Evolutionary conservation across 2,329 filamentous ascomycete genomes (phyloP).

Genomic region (Colletotrichum liriopes): DNA sequence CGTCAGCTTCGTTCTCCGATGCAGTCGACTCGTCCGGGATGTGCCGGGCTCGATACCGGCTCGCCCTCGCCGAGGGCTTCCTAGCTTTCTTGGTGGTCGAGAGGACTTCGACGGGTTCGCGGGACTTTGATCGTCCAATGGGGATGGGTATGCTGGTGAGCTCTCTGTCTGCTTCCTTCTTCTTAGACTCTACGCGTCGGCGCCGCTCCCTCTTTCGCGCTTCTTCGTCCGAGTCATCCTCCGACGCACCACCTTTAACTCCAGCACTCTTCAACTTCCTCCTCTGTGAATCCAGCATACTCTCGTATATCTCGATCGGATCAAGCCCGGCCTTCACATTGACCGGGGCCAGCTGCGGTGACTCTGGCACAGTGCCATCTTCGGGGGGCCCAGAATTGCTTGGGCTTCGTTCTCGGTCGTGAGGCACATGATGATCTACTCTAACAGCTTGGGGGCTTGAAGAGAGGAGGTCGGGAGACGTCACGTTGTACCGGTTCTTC

Average conservation of each 20-base stretch:
- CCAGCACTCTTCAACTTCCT: slow-evolving; percentile 51
- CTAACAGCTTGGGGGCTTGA: slow-evolving; percentile 58
- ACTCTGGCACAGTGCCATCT: slow-evolving; percentile 55
- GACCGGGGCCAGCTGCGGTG: slow-evolving; percentile 45
- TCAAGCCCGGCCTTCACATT: slow-evolving; percentile 37
- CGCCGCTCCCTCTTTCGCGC: slow-evolving; percentile 53
- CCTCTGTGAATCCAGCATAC: slow-evolving; percentile 63
- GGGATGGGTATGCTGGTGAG: slow-evolving; percentile 57
- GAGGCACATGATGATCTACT: slow-evolving; percentile 24
- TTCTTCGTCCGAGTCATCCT: slow-evolving; percentile 56
- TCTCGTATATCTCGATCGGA: slow-evolving; percentile 62
- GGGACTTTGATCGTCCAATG: slow-evolving; percentile 44
- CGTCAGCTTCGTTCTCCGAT: slow-evolving; percentile 31
- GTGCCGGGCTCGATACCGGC: not conserved
- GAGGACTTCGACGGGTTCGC: slow-evolving; percentile 20
- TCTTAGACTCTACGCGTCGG: slow-evolving; percentile 55
- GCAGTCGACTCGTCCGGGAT: slow-evolving; percentile 5
- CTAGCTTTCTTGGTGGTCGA: slow-evolving; percentile 28
- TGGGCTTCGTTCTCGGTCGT: slow-evolving; percentile 48
- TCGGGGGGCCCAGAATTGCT: slow-evolving; percentile 46
- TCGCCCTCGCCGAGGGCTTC: not conserved
- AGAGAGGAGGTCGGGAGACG: slow-evolving; percentile 57
- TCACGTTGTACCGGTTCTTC: slow-evolving; percentile 64
- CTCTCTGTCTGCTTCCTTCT: slow-evolving; percentile 57
- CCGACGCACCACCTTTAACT: slow-evolving; percentile 48